A percentile compares a stretch with the other conserved stretches of the same genome.
phyloP scores from a whole-genome alignment of 2,329 filamentous ascomycete species.

The Beauveria sp. region DNA sequence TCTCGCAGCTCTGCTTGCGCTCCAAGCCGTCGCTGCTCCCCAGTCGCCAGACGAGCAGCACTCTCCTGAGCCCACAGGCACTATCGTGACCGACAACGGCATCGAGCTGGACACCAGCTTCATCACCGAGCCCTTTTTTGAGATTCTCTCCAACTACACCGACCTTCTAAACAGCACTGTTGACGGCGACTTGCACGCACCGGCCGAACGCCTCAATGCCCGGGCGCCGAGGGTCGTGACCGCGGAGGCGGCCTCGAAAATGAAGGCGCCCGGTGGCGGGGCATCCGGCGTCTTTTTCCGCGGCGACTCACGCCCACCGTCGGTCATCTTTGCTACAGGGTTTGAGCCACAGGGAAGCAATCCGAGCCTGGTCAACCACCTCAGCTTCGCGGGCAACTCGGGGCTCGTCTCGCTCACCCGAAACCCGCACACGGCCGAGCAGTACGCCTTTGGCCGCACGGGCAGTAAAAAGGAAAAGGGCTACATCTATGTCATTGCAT shows the following conservation, averaged over 20 bases:
- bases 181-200: background rate
- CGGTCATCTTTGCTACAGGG: slow-evolving; percentile 5
- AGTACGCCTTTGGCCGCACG: slow-evolving; percentile 7
- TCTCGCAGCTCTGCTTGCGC: background rate
- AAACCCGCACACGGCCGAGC: background rate
- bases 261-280: slow-evolving; percentile 2
- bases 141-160: background rate
- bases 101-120: background rate
- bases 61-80: too few relatives aligned
- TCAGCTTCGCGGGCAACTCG: slow-evolving; percentile 6
- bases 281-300: slow-evolving; percentile 9
- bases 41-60: background rate
- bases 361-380: slow-evolving; percentile 2
- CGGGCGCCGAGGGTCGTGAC: background rate
- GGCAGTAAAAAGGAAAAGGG: background rate
- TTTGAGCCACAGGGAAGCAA: slow-evolving; percentile 8
- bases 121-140: background rate
- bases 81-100: background rate
- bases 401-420: slow-evolving; percentile 6
- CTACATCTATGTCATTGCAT: slow-evolving; percentile 10
- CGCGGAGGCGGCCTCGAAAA: background rate
- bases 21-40: background rate
- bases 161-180: background rate
- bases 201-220: too few relatives aligned
- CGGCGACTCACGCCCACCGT: slow-evolving; percentile 9